Evolutionary conservation across 176 grass and related monocot genomes (phyloP).

Genomic region (Bromus sterilis): DNA sequence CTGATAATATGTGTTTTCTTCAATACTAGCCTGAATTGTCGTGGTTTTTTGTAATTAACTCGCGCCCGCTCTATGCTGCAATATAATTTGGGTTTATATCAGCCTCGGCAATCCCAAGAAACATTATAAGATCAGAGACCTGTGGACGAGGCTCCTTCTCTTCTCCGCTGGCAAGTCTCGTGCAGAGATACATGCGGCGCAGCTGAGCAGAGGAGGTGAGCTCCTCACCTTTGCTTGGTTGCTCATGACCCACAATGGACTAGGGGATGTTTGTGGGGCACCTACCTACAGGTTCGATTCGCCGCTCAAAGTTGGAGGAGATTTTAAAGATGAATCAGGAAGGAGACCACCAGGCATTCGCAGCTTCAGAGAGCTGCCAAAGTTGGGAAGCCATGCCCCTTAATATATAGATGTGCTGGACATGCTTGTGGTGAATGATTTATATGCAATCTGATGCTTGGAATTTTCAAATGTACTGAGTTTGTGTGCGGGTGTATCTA

Average conservation of each 20-base stretch:
- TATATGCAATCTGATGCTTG: constrained; percentile 1
- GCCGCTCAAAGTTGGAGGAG: too few species aligned
- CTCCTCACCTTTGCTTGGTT: neutral
- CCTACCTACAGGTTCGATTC: too few species aligned
- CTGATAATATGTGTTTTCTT: too few species aligned
- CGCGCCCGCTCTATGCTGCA: too few species aligned
- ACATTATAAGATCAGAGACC: neutral
- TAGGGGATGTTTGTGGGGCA: neutral
- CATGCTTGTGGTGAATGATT: neutral
- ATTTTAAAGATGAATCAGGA: too few species aligned
- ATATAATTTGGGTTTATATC: too few species aligned
- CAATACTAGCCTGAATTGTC: too few species aligned
- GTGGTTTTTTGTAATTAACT: too few species aligned
- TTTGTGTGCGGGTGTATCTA: constrained; percentile 3
- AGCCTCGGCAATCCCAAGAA: neutral
- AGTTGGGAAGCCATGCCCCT: too few species aligned
- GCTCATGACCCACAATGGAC: neutral
- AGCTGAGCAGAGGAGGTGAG: neutral
- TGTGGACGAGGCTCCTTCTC: neutral
- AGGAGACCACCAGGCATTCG: too few species aligned
- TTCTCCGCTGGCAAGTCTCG: neutral
- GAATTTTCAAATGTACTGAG: neutral
- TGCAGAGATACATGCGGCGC: neutral
- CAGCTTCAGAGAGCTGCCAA: too few species aligned
- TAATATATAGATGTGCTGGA: neutral